Evolutionary conservation across 2,329 filamentous ascomycete species (phyloP).

Genomic region (Gaeumannomyces sp.): DNA sequence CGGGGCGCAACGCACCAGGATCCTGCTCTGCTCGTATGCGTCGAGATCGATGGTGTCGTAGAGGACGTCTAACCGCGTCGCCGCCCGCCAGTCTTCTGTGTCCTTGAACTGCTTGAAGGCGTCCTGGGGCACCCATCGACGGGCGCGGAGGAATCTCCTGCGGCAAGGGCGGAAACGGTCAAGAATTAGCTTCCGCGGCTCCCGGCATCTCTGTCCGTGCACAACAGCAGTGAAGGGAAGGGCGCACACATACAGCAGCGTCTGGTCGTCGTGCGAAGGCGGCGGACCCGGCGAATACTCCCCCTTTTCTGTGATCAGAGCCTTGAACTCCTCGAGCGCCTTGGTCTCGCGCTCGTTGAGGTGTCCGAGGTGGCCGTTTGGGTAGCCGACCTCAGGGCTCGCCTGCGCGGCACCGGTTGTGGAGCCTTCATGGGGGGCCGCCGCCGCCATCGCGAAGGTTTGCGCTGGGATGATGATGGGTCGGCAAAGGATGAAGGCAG

Average conservation of each 20-base stretch:
- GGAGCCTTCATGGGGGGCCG: background rate
- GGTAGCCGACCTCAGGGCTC: constrained; percentile 46
- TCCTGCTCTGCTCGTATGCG: constrained; percentile 73
- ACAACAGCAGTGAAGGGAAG: constrained; percentile 5
- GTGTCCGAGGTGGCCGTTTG: constrained; percentile 74
- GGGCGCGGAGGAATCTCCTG: constrained; percentile 80
- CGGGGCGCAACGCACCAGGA: constrained; percentile 50
- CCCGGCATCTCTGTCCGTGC: background rate
- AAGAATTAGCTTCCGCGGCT: constrained; percentile 7
- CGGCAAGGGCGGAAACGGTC: constrained; percentile 9
- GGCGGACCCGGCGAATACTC: constrained; percentile 53
- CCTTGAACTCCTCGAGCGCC: constrained; percentile 67
- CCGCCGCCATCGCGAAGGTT: background rate
- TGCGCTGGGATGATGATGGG: background rate
- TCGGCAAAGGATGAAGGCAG: no score
- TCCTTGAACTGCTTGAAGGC: constrained; percentile 80
- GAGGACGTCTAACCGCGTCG: constrained; percentile 70
- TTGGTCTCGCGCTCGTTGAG: constrained; percentile 62
- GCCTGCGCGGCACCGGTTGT: constrained; percentile 13
- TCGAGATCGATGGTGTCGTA: constrained; percentile 83
- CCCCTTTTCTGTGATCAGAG: constrained; percentile 55
- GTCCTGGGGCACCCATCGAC: constrained; percentile 71
- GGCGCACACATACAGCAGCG: constrained; percentile 53
- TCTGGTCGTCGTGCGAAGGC: constrained; percentile 66
- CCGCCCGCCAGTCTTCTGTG: constrained; percentile 79